Base-by-base conservation (phyloP, 139 green algal genomes). In the Micromonas pusilla region DNA sequence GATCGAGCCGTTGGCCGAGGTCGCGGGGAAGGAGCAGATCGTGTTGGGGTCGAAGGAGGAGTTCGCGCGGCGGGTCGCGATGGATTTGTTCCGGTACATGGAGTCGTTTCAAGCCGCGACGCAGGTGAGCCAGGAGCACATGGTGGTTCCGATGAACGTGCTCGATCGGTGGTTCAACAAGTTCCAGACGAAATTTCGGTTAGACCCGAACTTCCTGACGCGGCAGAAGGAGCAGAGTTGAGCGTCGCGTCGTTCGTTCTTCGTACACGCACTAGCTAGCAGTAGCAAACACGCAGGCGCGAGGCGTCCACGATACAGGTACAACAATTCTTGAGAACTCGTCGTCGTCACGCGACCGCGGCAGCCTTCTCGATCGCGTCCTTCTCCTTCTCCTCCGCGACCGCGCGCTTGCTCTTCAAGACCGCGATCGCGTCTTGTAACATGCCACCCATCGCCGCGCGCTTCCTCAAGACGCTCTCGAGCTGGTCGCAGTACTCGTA, bases 101-200 rank as follows among this genome's bases (percentile, higher is more conserved):
- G 57, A 83, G 64, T 81, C 75, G 30, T 83, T 81, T 32, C 25
- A 33, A 31, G 30, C 1, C 57, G 77, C 26, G 26, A 38, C 31
- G n/a, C 26, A 79, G 39, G 33, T 25, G n/a, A n/a, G n/a, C n/a
- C n/a, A n/a, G n/a, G 70, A 82, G 23, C 39, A 83, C 38, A 63
- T 88, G 32, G 57, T 88, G 9, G 84, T 88, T 16, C 79, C 83
- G n/a, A 63, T 52, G 2, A 86, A 88, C 68, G 78, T 84, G 19
- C 33, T 88, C 21, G 83, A 88, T 34, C 66, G 52, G 0, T 88
- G 84, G 84, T 88, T 85, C 37, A 76, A 70, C 20, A 87, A 84
- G 79, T 87, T 88, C 54, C 78, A 20, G 20, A 63, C 20, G 1
- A 75, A 75, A 62, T 75, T 75, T 4, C 2, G 68, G 30, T 36